Evolutionary conservation across 371 early-diverging fungal genomes (phyloP).

Genomic region (Haplosporangium sp.): DNA sequence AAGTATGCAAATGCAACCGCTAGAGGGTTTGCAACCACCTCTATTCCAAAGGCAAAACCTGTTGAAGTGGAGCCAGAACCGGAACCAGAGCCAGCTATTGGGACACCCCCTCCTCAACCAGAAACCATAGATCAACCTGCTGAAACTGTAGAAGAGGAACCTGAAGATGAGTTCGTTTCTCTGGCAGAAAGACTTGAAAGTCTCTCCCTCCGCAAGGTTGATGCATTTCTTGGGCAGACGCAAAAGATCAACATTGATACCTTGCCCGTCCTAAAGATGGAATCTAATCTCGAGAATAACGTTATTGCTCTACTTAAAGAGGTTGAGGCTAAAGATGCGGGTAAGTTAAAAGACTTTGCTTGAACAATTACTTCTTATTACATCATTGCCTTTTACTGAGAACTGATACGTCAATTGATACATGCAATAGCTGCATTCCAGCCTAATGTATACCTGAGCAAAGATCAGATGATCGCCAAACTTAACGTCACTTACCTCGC

Average conservation of each 20-base stretch:
- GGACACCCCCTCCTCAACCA: constrained; percentile 3
- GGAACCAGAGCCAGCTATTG: constrained; percentile 14
- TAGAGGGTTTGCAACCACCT: constrained; percentile 58
- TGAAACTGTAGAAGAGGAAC: constrained; percentile 14
- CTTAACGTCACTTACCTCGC: constrained; percentile 66
- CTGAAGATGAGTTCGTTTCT: constrained; percentile 43
- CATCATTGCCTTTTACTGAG: not conserved
- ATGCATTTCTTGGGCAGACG: constrained; percentile 47
- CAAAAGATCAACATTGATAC: constrained; percentile 54
- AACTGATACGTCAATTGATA: not conserved
- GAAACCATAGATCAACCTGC: constrained; percentile 9
- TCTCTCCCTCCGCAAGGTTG: constrained; percentile 38
- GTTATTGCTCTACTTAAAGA: constrained; percentile 47
- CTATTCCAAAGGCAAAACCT: constrained; percentile 54
- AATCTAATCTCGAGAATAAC: constrained; percentile 45
- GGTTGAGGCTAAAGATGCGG: constrained; percentile 42
- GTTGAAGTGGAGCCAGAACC: constrained; percentile 15
- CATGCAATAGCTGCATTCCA: constrained; percentile 28
- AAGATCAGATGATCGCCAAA: constrained; percentile 59
- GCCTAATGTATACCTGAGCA: constrained; percentile 33
- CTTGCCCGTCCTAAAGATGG: constrained; percentile 51
- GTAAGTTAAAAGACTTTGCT: constrained; percentile 7
- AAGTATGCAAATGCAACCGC: constrained; percentile 53
- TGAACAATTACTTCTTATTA: not conserved
- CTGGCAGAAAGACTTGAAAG: constrained; percentile 48